Conservation (phyloP, 179 eudicot genomes). For the Spergularia azorica region DNA sequence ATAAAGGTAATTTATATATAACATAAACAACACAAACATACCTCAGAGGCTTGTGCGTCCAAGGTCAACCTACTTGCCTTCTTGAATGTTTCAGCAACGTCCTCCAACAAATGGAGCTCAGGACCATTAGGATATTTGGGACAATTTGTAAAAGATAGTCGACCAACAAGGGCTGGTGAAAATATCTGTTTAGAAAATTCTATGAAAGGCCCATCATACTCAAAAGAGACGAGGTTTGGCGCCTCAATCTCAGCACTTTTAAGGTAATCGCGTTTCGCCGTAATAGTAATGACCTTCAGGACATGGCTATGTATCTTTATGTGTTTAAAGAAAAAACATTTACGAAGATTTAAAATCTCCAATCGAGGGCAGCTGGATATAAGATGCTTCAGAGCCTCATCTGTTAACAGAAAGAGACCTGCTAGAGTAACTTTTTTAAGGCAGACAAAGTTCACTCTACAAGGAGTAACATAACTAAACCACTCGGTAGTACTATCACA, state of each 20-base stretch:
- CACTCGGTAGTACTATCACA: not conserved
- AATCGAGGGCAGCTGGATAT: not conserved
- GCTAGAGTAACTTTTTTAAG: conserved; percentile 5
- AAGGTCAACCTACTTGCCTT: not conserved
- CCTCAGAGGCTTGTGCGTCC: not conserved
- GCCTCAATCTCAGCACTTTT: not conserved
- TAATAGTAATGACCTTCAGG: not conserved
- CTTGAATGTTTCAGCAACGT: not conserved
- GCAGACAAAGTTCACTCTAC: not conserved
- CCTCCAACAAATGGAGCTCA: not conserved
- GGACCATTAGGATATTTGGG: not conserved
- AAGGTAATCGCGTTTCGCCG: not conserved
- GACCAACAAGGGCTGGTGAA: not conserved
- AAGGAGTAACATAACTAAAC: not conserved
- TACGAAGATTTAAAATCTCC: conserved; percentile 3
- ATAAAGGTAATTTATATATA: not conserved
- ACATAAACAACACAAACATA: not conserved
- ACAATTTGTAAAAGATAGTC: not conserved
- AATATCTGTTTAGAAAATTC: not conserved
- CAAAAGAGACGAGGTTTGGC: not conserved
- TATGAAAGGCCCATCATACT: not conserved
- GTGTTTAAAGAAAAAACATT: not conserved
- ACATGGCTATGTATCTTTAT: not conserved
- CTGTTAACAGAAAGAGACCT: conserved; percentile 6
- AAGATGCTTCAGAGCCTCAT: not conserved